phyloP scores from a whole-genome alignment of 2,329 filamentous ascomycete genomes.

The Leptosphaerulina australis region DNA sequence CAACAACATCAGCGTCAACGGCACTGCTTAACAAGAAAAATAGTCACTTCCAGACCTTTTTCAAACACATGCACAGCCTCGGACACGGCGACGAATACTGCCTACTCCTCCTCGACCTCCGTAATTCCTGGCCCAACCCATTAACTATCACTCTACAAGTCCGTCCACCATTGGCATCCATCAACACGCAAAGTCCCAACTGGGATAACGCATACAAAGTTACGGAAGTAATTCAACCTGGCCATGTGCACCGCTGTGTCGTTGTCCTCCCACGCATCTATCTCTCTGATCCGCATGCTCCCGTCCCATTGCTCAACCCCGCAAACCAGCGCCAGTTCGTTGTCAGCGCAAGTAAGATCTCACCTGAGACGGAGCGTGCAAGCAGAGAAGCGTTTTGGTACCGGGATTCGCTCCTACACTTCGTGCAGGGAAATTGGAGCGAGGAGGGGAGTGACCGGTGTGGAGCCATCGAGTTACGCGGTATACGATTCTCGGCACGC shows the following conservation, averaged over 20 bases:
- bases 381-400: constrained; percentile 91
- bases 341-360: constrained; percentile 78
- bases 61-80: constrained; percentile 51
- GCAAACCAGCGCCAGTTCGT: constrained; percentile 91
- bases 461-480: constrained; percentile 77
- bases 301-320: constrained; percentile 80
- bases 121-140: constrained; percentile 87
- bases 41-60: constrained; percentile 54
- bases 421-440: constrained; percentile 74
- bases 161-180: constrained; percentile 31
- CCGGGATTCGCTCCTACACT: constrained; percentile 77
- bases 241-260: constrained; percentile 73
- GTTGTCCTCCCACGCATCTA: constrained; percentile 77
- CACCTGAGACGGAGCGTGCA: constrained; percentile 77
- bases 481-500: constrained; percentile 71
- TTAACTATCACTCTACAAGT: constrained; percentile 69
- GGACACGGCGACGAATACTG: constrained; percentile 68
- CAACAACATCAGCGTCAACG: background rate
- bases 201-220: constrained; percentile 35
- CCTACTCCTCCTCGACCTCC: constrained; percentile 79
- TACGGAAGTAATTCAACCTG: constrained; percentile 60
- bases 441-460: constrained; percentile 60
- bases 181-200: constrained; percentile 1
- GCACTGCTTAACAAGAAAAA: constrained; percentile 34
- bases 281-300: constrained; percentile 74